A percentile compares a stretch with the other conserved stretches of the same genome.
Conservation (phyloP, 2,329 filamentous ascomycete genomes). For the Endocalyx cinctus region DNA sequence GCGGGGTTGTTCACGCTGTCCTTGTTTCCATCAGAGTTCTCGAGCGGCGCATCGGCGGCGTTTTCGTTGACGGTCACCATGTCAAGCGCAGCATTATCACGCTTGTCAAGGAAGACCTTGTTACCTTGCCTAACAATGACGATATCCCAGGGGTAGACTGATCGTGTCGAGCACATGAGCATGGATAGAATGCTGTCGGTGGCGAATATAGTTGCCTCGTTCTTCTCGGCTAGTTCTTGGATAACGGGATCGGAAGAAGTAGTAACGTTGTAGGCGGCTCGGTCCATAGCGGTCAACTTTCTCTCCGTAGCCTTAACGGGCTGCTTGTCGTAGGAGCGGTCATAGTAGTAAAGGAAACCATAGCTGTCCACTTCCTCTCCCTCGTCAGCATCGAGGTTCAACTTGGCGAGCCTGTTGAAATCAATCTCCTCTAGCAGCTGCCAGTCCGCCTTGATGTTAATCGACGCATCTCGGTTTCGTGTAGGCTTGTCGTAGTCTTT, state of each 20-base stretch:
- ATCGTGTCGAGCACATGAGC: slow-evolving; percentile 97
- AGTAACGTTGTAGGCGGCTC: slow-evolving; percentile 96
- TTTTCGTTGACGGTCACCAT: slow-evolving; percentile 99
- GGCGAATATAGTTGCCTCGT: slow-evolving; percentile 94
- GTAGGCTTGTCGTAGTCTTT: slow-evolving; percentile 98
- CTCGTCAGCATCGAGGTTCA: slow-evolving; percentile 91
- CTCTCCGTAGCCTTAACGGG: slow-evolving; percentile 84
- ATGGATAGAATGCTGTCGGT: slow-evolving; percentile 97
- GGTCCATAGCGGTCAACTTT: slow-evolving; percentile 83
- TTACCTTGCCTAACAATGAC: slow-evolving; percentile 88
- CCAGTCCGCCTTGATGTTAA: slow-evolving; percentile 97
- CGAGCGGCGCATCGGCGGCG: slow-evolving; percentile 87
- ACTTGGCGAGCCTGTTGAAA: slow-evolving; percentile 89
- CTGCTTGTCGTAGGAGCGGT: slow-evolving; percentile 90
- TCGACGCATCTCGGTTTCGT: slow-evolving; percentile 90
- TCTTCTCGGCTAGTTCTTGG: slow-evolving; percentile 91
- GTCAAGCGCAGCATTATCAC: slow-evolving; percentile 88
- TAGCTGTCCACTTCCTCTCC: slow-evolving; percentile 94
- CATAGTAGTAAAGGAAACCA: slow-evolving; percentile 98
- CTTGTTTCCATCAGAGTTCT: slow-evolving; percentile 87
- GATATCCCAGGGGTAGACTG: slow-evolving; percentile 97
- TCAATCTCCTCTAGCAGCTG: slow-evolving; percentile 96
- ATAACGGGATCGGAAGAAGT: slow-evolving; percentile 95
- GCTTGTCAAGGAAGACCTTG: slow-evolving; percentile 99
- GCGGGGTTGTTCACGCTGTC: slow-evolving; percentile 92